These are phyloP conservation scores for Saccharomycopsis malanga DNA, from an alignment of 805 yeast species.

Conservation along the genomic window DNA sequence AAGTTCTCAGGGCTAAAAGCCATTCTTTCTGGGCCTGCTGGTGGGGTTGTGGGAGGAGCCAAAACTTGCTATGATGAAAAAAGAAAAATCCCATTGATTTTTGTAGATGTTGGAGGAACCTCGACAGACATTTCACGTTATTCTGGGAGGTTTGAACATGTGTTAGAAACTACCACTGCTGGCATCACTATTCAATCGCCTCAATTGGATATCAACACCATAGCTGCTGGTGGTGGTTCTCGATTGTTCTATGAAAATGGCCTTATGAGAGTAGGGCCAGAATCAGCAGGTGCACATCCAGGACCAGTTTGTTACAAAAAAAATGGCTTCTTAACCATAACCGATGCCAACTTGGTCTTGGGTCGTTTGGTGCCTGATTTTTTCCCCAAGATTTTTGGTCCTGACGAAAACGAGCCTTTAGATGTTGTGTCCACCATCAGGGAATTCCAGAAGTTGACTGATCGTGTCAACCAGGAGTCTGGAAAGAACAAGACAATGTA, in stretches of 20 bases:
- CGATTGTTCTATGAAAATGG: slow-evolving; percentile 62
- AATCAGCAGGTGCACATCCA: slow-evolving; percentile 81
- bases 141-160: slow-evolving; percentile 67
- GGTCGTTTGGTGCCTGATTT: slow-evolving; percentile 68
- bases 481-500: slow-evolving; percentile 41
- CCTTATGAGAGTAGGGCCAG: slow-evolving; percentile 77
- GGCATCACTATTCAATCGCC: slow-evolving; percentile 81
- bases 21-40: slow-evolving; percentile 93
- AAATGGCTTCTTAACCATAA: slow-evolving; percentile 76
- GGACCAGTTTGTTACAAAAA: slow-evolving; percentile 86
- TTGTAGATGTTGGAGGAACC: slow-evolving; percentile 90
- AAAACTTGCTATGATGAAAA: slow-evolving; percentile 61
- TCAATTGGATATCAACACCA: slow-evolving; percentile 73
- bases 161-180: slow-evolving; percentile 78
- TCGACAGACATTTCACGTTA: slow-evolving; percentile 79
- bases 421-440: slow-evolving; percentile 45
- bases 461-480: slow-evolving; percentile 44
- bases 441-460: slow-evolving; percentile 50
- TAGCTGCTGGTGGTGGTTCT: slow-evolving; percentile 84
- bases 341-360: slow-evolving; percentile 72
- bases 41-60: slow-evolving; percentile 93
- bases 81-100: slow-evolving; percentile 58
- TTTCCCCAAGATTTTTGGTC: slow-evolving; percentile 81
- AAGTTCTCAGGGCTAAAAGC: slow-evolving; percentile 84
- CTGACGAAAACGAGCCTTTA: slow-evolving; percentile 63